Evolutionary conservation across 148 eudicot genomes (phyloP).

Genomic region (Salicornia ramosissima): DNA sequence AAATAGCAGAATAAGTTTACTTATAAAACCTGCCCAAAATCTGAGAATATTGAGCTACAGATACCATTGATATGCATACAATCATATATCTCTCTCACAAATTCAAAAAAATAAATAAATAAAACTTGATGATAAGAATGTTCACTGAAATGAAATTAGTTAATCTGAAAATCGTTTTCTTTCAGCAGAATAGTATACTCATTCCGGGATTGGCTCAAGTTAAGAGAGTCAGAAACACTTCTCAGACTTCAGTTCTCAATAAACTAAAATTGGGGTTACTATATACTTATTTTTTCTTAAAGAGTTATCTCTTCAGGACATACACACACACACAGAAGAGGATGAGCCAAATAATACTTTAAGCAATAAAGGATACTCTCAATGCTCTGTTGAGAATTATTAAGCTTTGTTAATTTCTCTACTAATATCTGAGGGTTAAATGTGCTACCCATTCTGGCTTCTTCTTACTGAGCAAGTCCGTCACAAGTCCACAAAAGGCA

Average conservation of each 20-base stretch:
- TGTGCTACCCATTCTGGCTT: conserved; percentile 55
- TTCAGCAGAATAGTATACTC: no score
- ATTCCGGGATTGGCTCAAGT: background rate
- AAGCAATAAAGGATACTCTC: conserved; percentile 74
- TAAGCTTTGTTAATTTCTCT: conserved; percentile 80
- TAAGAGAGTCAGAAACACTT: background rate
- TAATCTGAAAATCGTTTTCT: no score
- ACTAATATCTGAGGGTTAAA: conserved; percentile 80
- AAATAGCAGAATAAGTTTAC: background rate
- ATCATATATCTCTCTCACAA: no score
- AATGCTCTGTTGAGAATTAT: conserved; percentile 85
- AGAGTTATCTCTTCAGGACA: background rate
- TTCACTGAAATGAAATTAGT: no score
- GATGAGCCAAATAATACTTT: background rate
- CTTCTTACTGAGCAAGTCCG: conserved; percentile 25
- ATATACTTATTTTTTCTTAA: background rate
- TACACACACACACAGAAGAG: background rate
- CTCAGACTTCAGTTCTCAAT: background rate
- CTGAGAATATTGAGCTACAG: background rate
- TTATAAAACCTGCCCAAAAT: background rate
- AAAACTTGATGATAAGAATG: no score
- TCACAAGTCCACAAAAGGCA: conserved; percentile 27
- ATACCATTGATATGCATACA: background rate
- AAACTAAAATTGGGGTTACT: background rate
- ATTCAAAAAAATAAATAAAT: no score